Conservation (phyloP, 2,329 filamentous ascomycete species). For the Septoria linicola region DNA sequence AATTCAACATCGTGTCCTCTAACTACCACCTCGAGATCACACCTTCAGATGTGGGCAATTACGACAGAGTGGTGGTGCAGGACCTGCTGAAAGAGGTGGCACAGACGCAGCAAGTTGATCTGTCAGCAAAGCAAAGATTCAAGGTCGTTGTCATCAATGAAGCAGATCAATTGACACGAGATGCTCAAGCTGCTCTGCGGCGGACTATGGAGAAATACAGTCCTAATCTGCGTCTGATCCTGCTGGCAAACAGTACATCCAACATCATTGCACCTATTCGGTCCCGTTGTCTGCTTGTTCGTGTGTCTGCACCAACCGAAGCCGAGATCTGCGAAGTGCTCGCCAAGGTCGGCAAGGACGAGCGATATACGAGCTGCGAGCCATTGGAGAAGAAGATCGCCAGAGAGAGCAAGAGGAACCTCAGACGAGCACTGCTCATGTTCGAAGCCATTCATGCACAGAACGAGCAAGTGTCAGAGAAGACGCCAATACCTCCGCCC, state of each 20-base stretch:
- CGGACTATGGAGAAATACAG: conserved; percentile 99
- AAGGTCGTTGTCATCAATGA: conserved; percentile 99
- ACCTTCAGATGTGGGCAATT: conserved; percentile 92
- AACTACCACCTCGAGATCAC: conserved; percentile 99
- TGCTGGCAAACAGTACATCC: conserved; percentile 92
- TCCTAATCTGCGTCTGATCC: conserved; percentile 85
- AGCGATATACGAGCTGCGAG: conserved; percentile 75
- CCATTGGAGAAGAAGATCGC: conserved; percentile 82
- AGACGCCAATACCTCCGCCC: conserved; percentile 85
- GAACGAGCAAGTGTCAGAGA: conserved; percentile 88
- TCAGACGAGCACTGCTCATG: conserved; percentile 89
- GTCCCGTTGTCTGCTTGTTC: conserved; percentile 83
- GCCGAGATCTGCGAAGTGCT: conserved; percentile 80
- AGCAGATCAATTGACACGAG: conserved; percentile 87
- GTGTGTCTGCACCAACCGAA: conserved; percentile 85
- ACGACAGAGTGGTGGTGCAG: conserved; percentile 93
- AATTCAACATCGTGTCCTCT: conserved; percentile 98
- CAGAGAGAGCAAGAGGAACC: conserved; percentile 83
- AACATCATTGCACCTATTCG: conserved; percentile 99
- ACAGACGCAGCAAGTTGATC: conserved; percentile 98
- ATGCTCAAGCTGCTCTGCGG: conserved; percentile 91
- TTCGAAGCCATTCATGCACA: conserved; percentile 96
- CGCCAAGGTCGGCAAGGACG: conserved; percentile 67
- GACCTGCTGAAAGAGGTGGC: conserved; percentile 96
- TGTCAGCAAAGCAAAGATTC: conserved; percentile 85